Base-by-base conservation (phyloP, 345 rosid species). In the Trapa bicornis region DNA sequence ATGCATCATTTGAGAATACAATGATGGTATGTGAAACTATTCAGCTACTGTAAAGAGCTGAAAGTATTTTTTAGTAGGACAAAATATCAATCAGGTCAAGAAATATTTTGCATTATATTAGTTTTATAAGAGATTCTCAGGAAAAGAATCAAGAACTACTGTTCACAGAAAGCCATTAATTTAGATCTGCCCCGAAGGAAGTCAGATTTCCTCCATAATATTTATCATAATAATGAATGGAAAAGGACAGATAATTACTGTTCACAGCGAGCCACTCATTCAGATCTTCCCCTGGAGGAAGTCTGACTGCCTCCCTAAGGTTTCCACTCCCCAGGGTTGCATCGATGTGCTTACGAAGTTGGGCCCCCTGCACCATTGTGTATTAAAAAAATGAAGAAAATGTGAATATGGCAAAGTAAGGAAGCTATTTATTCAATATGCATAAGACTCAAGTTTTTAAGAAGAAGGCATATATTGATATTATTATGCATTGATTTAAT, bases 261-360 rank as follows among this genome's bases (percentile, higher is more conserved):
- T 94, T 94, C 56, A 94, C 99, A 64, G 99, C 97, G 66, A 91
- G 97, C 97, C 99, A 94, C 70, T 94, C 99, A 71, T 94, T 94
- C 69, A 87, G 77, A 82, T 94, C 99, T 80, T 94, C 99, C 63
- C 99, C 99, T 2, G 97, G 99, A 73, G 99, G 99, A 74, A 94
- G 96, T 76, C 97, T 77, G 52, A 94, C 99, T 3, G 99, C 99
- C 85, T 94, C 99, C 82, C 97, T 86, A 71, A 94, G 81, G 78
- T 94, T 94, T 72, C 99, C 99, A 71, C 99, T 94, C 45, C 99
- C 97, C 29, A 94, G 68, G 56, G 99, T 94, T 9, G 99, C 96
- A 85, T 94, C 99, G 71, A 94, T 94, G 77, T 94, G 99, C 79
- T 89, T 85, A 68, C 94, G 78, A 79, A 94, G 99, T 75, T 94